Percentiles rank a stretch among this genome's conserved stretches.
Evolutionary conservation across 2,329 filamentous ascomycete genomes (phyloP).

Genomic region (Trichoderma citrinoviride): DNA sequence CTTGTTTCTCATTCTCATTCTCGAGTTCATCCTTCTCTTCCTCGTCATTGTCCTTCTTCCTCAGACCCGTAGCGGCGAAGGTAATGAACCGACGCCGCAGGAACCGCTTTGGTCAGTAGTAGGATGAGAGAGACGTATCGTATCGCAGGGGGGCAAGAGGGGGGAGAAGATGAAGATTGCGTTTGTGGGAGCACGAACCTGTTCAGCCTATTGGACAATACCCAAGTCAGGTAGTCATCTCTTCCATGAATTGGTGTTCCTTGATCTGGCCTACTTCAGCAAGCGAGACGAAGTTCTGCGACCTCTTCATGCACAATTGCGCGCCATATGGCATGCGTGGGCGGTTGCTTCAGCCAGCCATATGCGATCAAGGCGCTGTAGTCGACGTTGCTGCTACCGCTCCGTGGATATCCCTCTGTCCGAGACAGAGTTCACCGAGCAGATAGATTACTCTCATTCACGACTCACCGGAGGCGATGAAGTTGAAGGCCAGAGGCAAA

Average conservation of each 20-base stretch:
- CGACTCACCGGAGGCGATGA: conserved; percentile 88
- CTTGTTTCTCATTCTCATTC: background rate
- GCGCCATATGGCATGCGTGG: background rate
- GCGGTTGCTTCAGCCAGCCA: background rate
- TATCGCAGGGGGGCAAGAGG: conserved; percentile 35
- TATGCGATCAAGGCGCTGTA: background rate
- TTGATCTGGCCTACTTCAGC: background rate
- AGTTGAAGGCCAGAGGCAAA: conserved; percentile 79
- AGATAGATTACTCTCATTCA: background rate
- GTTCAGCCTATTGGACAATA: background rate
- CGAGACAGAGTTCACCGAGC: conserved; percentile 9
- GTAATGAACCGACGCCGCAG: too few relatives aligned
- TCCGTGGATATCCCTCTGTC: conserved; percentile 37
- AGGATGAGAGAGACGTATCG: conserved; percentile 4
- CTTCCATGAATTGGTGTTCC: background rate
- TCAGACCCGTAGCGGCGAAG: background rate
- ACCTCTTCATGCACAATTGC: background rate
- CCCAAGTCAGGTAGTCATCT: background rate
- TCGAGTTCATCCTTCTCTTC: background rate
- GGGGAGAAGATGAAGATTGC: conserved; percentile 20
- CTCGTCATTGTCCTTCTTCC: background rate
- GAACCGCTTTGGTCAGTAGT: background rate
- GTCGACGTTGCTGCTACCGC: conserved; percentile 55
- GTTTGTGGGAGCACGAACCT: conserved; percentile 23
- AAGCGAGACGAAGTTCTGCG: background rate